Percentiles rank a stretch among this genome's conserved stretches.
phyloP scores from a whole-genome alignment of 768 basidiomycete genomes.

The Lactarius sanguifluus region DNA sequence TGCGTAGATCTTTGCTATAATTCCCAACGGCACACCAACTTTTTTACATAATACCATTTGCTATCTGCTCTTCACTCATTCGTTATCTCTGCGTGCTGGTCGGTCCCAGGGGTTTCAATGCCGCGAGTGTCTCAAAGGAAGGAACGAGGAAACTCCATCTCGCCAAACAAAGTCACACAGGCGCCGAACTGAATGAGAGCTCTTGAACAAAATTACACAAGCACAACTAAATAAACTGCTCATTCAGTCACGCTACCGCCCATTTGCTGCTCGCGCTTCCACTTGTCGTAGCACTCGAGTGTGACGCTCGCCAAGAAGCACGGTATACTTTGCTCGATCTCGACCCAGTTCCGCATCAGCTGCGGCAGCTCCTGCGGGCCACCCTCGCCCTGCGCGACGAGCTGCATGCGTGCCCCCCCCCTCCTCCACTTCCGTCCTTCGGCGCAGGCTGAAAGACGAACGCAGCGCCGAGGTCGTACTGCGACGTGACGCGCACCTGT shows the following conservation, averaged over 20 bases:
- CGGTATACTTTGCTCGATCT: conserved; percentile 80
- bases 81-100: neutral
- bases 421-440: conserved; percentile 34
- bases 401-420: conserved; percentile 66
- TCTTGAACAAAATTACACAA: neutral
- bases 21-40: neutral
- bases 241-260: neutral
- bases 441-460: conserved; percentile 77
- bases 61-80: neutral
- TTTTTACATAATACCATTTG: neutral
- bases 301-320: conserved; percentile 89
- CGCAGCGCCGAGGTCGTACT: conserved; percentile 40
- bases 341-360: conserved; percentile 83
- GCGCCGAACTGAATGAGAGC: neutral
- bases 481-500: no score
- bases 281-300: conserved; percentile 81
- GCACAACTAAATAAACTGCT: neutral
- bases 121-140: no score
- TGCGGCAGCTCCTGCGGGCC: conserved; percentile 50
- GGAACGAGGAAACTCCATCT: no score
- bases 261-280: conserved; percentile 43
- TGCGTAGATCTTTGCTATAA: neutral
- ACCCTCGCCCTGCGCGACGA: conserved; percentile 53
- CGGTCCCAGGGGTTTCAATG: no score
- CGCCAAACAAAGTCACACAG: neutral